Percentiles rank a stretch among this genome's conserved stretches.
Evolutionary conservation across 1,284 basidiomycete genomes (phyloP).

Genomic region (Tilletia caries): DNA sequence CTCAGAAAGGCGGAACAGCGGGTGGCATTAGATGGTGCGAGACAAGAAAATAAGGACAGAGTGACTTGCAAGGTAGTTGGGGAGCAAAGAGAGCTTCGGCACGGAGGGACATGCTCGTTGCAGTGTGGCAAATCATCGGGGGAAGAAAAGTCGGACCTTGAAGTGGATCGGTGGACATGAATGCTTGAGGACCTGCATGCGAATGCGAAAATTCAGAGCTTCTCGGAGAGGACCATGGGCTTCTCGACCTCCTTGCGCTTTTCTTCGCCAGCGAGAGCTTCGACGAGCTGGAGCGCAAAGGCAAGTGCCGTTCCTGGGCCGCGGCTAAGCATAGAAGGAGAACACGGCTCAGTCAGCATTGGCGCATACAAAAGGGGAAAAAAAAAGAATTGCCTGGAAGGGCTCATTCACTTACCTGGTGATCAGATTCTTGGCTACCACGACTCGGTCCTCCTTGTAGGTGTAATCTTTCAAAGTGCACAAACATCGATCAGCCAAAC

Average conservation of each 20-base stretch:
- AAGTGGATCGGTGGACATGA: no score
- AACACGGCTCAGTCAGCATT: neutral
- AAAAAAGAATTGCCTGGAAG: no score
- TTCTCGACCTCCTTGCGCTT: constrained; percentile 67
- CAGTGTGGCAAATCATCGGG: no score
- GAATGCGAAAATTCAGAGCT: constrained; percentile 10
- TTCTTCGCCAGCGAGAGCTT: constrained; percentile 65
- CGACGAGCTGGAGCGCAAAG: constrained; percentile 71
- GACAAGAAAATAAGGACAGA: no score
- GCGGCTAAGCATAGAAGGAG: constrained; percentile 58
- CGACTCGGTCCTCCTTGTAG: constrained; percentile 74
- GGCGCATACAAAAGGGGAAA: no score
- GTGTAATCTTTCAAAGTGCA: constrained; percentile 62
- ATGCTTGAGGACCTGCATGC: neutral
- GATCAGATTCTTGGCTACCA: constrained; percentile 66
- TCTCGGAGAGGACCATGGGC: constrained; percentile 63
- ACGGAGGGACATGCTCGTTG: no score
- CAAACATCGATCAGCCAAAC: no score
- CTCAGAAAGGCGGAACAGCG: no score
- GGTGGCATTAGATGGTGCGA: no score
- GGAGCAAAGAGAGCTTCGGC: no score
- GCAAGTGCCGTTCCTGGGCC: constrained; percentile 78
- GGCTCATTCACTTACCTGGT: constrained; percentile 63
- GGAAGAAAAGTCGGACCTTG: no score
- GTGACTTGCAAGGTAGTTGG: no score